Base-by-base conservation (phyloP, 345 rosid species). In the Aurinia saxatilis region DNA sequence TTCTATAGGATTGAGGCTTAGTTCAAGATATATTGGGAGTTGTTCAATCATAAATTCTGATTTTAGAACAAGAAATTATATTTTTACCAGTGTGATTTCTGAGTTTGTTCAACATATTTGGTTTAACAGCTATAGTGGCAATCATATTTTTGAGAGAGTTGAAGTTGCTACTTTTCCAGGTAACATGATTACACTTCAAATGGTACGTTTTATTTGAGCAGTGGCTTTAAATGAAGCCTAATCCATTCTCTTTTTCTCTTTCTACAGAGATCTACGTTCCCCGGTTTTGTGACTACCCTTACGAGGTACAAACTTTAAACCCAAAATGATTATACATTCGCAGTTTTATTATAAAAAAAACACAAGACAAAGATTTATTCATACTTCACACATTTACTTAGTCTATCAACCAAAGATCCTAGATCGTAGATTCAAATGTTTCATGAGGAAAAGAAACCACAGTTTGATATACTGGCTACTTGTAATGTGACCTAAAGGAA, bases 111-210 rank as follows among this genome's bases (percentile, higher is more conserved):
- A 0, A 5, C 17, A 45, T 29, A 37, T 8, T 45, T 23, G 37
- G 50, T 46, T 61, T 68, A 75, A 82, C 88, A 90, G 99, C 81
- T 27, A 82, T 93, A 34, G 82, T 89, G 18, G 74, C 83, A 34
- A 18, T 90, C 51, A 46, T 93, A 70, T 82, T 84, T 68, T 70
- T 90, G 14, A 80, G 96, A 77, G 95, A 87, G 78, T 58, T 78
- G 39, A 31, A 72, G 62, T 33, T 75, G 57, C 75, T 87, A 36
- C 56, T 65, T 39, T 63, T 60, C 73, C 80, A 71, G 96, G 99
- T 85, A 72, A 23, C 36, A 5, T 46, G n/a, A 39, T 56, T 57
- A 3, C 40, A 39, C 29, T 11, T 44, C 39, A 14, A 16, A 42
- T n/a, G n/a, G 7, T 34, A 60, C 27, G 38, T 27, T 10, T 10